These are phyloP conservation scores for Venturia pyrina DNA, from an alignment of 2,329 filamentous ascomycete genomes.

Conservation along the genomic window DNA sequence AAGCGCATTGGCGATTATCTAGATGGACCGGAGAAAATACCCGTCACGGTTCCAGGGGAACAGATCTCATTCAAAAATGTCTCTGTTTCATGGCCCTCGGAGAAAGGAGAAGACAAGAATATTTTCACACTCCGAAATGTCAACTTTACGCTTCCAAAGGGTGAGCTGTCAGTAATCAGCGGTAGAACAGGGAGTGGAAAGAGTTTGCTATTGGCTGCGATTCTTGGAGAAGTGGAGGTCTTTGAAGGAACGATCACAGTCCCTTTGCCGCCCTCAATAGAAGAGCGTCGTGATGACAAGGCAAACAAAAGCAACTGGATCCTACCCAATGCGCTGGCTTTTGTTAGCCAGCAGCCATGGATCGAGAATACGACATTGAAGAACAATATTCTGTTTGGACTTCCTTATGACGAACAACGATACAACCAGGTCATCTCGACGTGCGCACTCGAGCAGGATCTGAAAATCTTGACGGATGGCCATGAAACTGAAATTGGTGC, in stretches of 20 bases:
- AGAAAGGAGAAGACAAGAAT: conserved; percentile 46
- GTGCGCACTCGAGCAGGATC: conserved; percentile 65
- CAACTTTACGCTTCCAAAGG: conserved; percentile 55
- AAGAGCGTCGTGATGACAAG: conserved; percentile 46
- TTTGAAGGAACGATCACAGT: conserved; percentile 5
- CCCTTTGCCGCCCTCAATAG: not conserved
- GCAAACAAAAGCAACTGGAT: conserved; percentile 35
- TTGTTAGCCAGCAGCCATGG: conserved; percentile 39
- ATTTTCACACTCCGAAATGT: conserved; percentile 57
- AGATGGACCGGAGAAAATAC: conserved; percentile 51
- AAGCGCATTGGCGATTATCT: conserved; percentile 65
- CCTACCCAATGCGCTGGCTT: conserved; percentile 9
- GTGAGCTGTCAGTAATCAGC: conserved; percentile 63
- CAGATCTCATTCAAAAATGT: conserved; percentile 57
- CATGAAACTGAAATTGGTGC: conserved; percentile 74
- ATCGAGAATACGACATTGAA: conserved; percentile 72
- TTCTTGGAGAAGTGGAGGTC: conserved; percentile 54
- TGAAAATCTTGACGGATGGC: conserved; percentile 66
- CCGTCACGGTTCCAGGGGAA: conserved; percentile 44
- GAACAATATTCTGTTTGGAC: conserved; percentile 69
- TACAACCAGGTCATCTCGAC: conserved; percentile 62
- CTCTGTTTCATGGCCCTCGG: conserved; percentile 64
- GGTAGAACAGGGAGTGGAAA: conserved; percentile 73
- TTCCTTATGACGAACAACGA: conserved; percentile 58
- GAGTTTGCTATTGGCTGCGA: conserved; percentile 60